Conservation (phyloP, 305 asterid species). For the Fraxinus sp. region DNA sequence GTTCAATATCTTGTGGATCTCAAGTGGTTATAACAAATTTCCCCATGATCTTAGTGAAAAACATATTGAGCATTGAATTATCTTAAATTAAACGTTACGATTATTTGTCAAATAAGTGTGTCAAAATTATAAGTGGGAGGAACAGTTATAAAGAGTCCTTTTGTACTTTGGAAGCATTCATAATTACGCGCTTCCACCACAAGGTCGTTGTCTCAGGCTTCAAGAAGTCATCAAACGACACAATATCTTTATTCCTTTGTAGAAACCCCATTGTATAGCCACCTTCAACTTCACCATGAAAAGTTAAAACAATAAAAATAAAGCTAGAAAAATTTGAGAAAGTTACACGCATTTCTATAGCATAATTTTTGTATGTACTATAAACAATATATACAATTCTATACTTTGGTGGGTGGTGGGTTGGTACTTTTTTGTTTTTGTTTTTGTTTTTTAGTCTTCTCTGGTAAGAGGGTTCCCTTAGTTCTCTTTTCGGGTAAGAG, state of each 20-base stretch:
- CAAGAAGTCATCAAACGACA: slow-evolving; percentile 47
- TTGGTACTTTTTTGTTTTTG: neutral
- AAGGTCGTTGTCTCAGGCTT: slow-evolving; percentile 78
- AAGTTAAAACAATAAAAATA: neutral
- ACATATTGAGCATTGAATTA: too few relatives aligned
- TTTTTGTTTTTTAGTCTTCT: too few relatives aligned
- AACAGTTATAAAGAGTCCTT: neutral
- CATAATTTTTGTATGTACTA: neutral
- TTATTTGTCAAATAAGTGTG: too few relatives aligned
- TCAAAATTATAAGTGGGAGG: too few relatives aligned
- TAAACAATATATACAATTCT: neutral
- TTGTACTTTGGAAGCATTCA: slow-evolving; percentile 77
- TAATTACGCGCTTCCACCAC: slow-evolving; percentile 71
- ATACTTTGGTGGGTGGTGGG: neutral
- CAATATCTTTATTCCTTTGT: slow-evolving; percentile 45
- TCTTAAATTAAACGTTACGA: too few relatives aligned
- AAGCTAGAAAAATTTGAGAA: neutral
- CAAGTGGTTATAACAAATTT: too few relatives aligned
- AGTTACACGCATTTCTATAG: neutral
- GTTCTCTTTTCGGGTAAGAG: too few relatives aligned
- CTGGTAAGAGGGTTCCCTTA: too few relatives aligned
- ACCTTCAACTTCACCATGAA: slow-evolving; percentile 38
- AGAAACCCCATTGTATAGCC: slow-evolving; percentile 17
- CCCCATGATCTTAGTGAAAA: too few relatives aligned
- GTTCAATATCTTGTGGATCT: too few relatives aligned